Conservation (phyloP, 2,329 filamentous ascomycete genomes). For the Aspergillus quadrilineatus region DNA sequence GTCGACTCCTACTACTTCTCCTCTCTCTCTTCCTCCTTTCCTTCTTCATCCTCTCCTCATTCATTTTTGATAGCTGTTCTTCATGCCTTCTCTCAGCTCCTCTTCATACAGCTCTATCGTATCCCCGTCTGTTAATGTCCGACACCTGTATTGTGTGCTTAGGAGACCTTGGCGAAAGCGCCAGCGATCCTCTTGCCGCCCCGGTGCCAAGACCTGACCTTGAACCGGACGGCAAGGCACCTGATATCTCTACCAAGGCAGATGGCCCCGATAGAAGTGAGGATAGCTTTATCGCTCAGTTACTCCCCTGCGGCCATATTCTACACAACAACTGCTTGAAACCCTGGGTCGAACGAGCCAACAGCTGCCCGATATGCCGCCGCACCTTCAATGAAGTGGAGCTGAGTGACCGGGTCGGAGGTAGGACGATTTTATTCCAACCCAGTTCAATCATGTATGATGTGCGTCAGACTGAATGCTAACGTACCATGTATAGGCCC, state of each 20-base stretch:
- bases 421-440: conserved; percentile 51
- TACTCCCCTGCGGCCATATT: conserved; percentile 80
- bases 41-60: conserved; percentile 24
- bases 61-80: conserved; percentile 30
- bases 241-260: conserved; percentile 28
- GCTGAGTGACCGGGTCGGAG: conserved; percentile 75
- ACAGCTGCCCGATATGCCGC: conserved; percentile 96
- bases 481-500: conserved; percentile 45
- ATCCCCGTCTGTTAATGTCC: conserved; percentile 52
- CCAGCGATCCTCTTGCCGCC: conserved; percentile 50
- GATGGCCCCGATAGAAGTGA: conserved; percentile 36
- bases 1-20: conserved; percentile 16
- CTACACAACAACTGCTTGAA: conserved; percentile 90
- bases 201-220: conserved; percentile 45
- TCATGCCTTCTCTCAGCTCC: conserved; percentile 39
- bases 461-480: not conserved
- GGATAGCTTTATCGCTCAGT: conserved; percentile 57
- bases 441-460: not conserved
- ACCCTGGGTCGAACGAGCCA: conserved; percentile 94
- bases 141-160: conserved; percentile 71
- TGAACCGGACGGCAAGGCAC: conserved; percentile 28
- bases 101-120: conserved; percentile 29
- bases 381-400: conserved; percentile 87
- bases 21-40: conserved; percentile 26
- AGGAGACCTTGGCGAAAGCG: conserved; percentile 64